Evolutionary conservation across 805 yeast species (phyloP), one percentile per base, ranked within the genome.

Genomic region (Cyberlindnera samutprakarnensis): DNA sequence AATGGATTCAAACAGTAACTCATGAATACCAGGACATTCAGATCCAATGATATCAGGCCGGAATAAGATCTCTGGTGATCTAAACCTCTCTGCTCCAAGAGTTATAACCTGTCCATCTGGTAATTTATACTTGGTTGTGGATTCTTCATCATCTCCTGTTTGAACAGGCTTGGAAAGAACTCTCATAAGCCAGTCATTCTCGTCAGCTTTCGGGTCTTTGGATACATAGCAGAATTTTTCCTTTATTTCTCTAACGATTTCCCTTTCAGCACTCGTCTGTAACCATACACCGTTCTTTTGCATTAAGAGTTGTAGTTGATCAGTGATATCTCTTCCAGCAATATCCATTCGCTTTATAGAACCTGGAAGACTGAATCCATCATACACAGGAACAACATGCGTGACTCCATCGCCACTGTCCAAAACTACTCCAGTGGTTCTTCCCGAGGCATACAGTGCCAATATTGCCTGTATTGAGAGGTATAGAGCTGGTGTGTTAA

Each of bases 401-500:
- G 83, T 72, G 17, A 86, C 94, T 5, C 96, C 96, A 54, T 88
- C 96, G 5, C 96, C 96, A n/a, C 80, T 72, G 50, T 88, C 96
- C 10, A 90, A 50, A 3, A 85, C 94, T 23, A 85, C 71, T 2
- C 96, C 97, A 0, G 95, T 87, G 7, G 96, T 88, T 43, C 85
- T 62, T 0, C 96, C 97, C 5, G 84, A 70, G 0, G 96, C 87
- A 57, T 90, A 88, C 24, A 88, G 60, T 4, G 95, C 70, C 24
- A 88, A 61, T 9, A 87, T 87, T 0, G 95, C 90, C 43, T 90
- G 97, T 49, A 85, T 86, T 14, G 96, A 95, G 25, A 90, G 88
- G 49, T 90, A 88, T 6, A 88, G 86, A 3, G 96, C 96, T 17
- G 88, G 86, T 57, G 85, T 81, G 38, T 76, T 74, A 58, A 86